Evolutionary conservation across 2,329 filamentous ascomycete species (phyloP).

Genomic region (Pyricularia sp.): DNA sequence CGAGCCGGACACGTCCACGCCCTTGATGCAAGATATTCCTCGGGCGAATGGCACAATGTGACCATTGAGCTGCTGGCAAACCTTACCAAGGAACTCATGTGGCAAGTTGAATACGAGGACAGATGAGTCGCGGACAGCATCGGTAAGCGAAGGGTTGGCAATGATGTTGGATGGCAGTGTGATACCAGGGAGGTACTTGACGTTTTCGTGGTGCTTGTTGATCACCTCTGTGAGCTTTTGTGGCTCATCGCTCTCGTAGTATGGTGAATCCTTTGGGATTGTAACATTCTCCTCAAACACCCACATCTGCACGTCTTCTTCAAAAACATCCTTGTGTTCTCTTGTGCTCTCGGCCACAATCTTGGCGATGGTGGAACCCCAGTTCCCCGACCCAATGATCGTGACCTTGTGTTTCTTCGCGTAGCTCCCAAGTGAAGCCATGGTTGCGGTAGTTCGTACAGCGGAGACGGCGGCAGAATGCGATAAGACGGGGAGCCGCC

Average conservation of each 20-base stretch:
- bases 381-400: constrained; percentile 92
- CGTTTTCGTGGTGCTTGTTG: constrained; percentile 89
- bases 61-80: constrained; percentile 76
- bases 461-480: neutral
- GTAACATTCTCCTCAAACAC: constrained; percentile 89
- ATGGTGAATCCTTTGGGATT: constrained; percentile 59
- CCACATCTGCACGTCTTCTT: constrained; percentile 94
- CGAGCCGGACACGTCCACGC: constrained; percentile 82
- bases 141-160: constrained; percentile 71
- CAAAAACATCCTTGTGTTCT: constrained; percentile 70
- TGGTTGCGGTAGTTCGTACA: constrained; percentile 9
- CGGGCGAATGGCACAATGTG: constrained; percentile 87
- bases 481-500: neutral
- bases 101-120: constrained; percentile 95
- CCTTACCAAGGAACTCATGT: constrained; percentile 87
- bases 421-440: constrained; percentile 32
- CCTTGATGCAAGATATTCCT: constrained; percentile 96
- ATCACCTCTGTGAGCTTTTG: constrained; percentile 88
- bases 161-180: constrained; percentile 72
- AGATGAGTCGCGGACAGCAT: constrained; percentile 73
- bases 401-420: constrained; percentile 84
- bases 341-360: constrained; percentile 89
- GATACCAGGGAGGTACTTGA: constrained; percentile 94
- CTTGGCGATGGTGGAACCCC: constrained; percentile 96
- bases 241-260: constrained; percentile 62